Conservation (phyloP, 345 rosid species). For the Clausena lansium region DNA sequence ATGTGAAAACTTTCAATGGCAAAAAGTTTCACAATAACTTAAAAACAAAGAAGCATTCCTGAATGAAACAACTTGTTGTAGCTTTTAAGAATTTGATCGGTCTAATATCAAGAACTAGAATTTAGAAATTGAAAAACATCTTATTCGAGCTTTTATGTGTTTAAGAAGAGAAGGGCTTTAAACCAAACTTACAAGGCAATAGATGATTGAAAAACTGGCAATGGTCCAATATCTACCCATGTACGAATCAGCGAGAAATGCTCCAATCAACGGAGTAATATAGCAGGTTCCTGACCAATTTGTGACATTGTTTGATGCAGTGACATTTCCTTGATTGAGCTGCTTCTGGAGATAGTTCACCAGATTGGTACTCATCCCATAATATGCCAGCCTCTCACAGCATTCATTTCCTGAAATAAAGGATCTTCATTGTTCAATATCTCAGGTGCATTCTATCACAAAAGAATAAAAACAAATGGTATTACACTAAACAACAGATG, state of each 20-base stretch:
- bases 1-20: background rate
- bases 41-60: background rate
- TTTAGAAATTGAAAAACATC: background rate
- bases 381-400: constrained; percentile 94
- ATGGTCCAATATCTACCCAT: constrained; percentile 91
- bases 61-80: background rate
- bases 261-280: constrained; percentile 81
- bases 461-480: background rate
- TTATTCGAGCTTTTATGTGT: background rate
- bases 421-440: background rate
- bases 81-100: background rate
- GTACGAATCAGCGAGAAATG: constrained; percentile 93
- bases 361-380: constrained; percentile 97
- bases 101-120: background rate
- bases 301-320: constrained; percentile 78
- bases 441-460: background rate
- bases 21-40: background rate
- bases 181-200: constrained; percentile 60
- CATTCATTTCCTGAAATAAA: constrained; percentile 64
- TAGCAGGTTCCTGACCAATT: constrained; percentile 98
- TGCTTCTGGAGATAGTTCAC: constrained; percentile 73
- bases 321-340: constrained; percentile 68
- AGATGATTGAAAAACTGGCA: constrained; percentile 68
- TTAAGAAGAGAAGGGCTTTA: background rate
- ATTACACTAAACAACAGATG: background rate